Conservation (phyloP, 495 filamentous ascomycete species). For the Amniculicola lignicola region DNA sequence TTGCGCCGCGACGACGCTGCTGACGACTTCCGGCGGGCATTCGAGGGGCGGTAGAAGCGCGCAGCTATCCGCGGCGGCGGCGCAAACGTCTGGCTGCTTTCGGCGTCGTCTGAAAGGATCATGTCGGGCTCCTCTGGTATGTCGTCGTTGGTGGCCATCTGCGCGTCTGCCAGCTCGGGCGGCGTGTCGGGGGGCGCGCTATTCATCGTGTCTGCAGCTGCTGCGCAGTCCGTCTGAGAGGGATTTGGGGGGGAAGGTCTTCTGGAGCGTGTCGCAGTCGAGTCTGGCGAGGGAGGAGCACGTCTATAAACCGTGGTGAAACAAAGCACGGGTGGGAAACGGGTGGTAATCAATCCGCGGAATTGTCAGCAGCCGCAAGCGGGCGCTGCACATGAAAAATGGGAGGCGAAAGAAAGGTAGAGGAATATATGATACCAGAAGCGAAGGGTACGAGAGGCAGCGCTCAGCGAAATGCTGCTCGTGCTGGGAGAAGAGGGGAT, state of each 20-base stretch:
- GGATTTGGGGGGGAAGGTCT: slow-evolving; percentile 3
- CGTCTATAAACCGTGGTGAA: slow-evolving; percentile 19
- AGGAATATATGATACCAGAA: slow-evolving; percentile 27
- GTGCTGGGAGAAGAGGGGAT: background rate
- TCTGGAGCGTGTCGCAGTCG: slow-evolving; percentile 22
- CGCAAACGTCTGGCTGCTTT: slow-evolving; percentile 46
- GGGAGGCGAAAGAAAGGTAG: slow-evolving; percentile 16
- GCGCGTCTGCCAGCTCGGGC: slow-evolving; percentile 14
- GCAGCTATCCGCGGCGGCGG: slow-evolving; percentile 82
- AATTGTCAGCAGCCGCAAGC: slow-evolving; percentile 22
- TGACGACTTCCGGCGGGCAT: slow-evolving; percentile 73
- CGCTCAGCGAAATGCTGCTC: background rate
- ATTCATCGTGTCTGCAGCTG: slow-evolving; percentile 11
- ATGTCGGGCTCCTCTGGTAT: slow-evolving; percentile 39
- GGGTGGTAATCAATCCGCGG: background rate
- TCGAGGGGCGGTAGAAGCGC: slow-evolving; percentile 72
- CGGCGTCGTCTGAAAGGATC: slow-evolving; percentile 34
- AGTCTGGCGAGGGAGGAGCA: slow-evolving; percentile 4
- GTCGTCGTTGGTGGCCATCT: slow-evolving; percentile 30
- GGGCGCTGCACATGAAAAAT: slow-evolving; percentile 10
- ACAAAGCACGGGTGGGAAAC: slow-evolving; percentile 30
- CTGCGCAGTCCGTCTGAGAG: background rate
- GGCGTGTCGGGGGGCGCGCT: slow-evolving; percentile 24
- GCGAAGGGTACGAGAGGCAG: slow-evolving; percentile 21
- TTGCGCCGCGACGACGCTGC: slow-evolving; percentile 83